These are phyloP conservation scores for Phallus indusiatus DNA, from an alignment of 768 basidiomycete species.

Conservation along the genomic window DNA sequence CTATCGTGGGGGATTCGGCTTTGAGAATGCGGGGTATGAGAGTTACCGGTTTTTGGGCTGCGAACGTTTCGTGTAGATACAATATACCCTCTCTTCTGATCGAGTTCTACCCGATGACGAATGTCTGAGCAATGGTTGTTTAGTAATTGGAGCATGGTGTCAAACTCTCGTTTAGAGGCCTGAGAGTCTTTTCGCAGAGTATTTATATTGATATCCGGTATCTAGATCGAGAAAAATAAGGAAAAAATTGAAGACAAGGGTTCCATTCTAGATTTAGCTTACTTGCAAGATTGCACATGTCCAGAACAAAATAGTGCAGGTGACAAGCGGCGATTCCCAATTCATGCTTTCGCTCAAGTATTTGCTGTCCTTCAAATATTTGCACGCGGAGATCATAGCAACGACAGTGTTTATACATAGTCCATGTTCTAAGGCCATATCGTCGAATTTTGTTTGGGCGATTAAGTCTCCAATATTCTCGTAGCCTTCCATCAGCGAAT, in stretches of 20 bases:
- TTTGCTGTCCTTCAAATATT: not conserved
- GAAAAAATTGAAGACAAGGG: not conserved
- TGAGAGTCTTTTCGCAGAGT: slow-evolving; percentile 2
- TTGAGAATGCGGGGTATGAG: not conserved
- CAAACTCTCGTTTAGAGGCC: slow-evolving; percentile 6
- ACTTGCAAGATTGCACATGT: slow-evolving; percentile 8
- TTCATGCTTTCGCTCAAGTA: slow-evolving; percentile 3
- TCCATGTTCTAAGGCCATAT: slow-evolving; percentile 5
- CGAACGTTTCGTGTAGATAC: not conserved
- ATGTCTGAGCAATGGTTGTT: slow-evolving; percentile 5
- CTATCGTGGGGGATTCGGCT: not conserved
- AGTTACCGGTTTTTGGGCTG: not conserved
- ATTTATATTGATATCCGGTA: slow-evolving; percentile 5
- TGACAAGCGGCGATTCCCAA: slow-evolving; percentile 8
- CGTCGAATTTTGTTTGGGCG: slow-evolving; percentile 3
- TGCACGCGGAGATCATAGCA: slow-evolving; percentile 2
- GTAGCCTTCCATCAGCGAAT: not conserved
- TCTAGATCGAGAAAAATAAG: not conserved
- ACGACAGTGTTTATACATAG: not conserved
- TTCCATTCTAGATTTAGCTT: not conserved
- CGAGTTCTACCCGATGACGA: slow-evolving; percentile 1
- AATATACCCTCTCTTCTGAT: not conserved
- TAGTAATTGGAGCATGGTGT: slow-evolving; percentile 7
- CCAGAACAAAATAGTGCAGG: slow-evolving; percentile 7
- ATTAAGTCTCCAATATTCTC: not conserved